These are phyloP conservation scores for Rhodosporidiobolus sp. DNA, from an alignment of 768 basidiomycete species.

Conservation along the genomic window DNA sequence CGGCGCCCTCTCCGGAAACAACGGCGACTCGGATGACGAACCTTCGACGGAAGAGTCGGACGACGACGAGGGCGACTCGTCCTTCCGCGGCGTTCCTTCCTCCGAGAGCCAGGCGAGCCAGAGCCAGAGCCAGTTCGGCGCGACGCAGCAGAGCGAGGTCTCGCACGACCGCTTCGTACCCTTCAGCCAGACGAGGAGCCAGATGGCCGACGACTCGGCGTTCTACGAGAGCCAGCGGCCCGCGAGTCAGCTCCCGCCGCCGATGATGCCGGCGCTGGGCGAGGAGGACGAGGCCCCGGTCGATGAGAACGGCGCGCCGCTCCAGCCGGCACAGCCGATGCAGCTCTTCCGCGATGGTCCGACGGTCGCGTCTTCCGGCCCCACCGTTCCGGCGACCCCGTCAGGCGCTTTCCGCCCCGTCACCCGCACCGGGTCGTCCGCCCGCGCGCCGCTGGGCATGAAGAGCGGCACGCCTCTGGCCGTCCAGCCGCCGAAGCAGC, in stretches of 20 bases:
- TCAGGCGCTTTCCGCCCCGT: conserved; percentile 29
- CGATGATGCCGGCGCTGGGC: neutral
- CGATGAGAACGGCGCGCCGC: neutral
- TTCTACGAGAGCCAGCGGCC: conserved; percentile 7
- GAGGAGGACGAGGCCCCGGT: conserved; percentile 6
- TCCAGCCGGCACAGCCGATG: conserved; percentile 6
- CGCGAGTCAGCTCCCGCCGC: neutral
- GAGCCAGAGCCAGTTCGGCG: conserved; percentile 16
- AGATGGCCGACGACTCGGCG: conserved; percentile 29
- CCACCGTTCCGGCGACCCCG: neutral
- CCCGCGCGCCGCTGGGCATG: conserved; percentile 29
- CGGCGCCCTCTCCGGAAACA: neutral
- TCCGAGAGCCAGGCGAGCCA: neutral
- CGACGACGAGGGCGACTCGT: conserved; percentile 8
- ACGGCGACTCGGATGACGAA: conserved; percentile 42
- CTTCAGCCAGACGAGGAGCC: conserved; percentile 35
- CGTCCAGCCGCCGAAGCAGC: neutral
- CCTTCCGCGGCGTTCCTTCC: neutral
- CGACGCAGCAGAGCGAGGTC: conserved; percentile 22
- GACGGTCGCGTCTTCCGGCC: neutral
- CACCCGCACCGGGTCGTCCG: conserved; percentile 5
- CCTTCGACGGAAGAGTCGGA: conserved; percentile 45
- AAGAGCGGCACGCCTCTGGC: conserved; percentile 8
- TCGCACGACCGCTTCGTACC: conserved; percentile 22
- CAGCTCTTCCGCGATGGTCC: conserved; percentile 29